These are phyloP conservation scores for Viola pubescens DNA, from an alignment of 441 rosid genomes.

Conservation along the genomic window DNA sequence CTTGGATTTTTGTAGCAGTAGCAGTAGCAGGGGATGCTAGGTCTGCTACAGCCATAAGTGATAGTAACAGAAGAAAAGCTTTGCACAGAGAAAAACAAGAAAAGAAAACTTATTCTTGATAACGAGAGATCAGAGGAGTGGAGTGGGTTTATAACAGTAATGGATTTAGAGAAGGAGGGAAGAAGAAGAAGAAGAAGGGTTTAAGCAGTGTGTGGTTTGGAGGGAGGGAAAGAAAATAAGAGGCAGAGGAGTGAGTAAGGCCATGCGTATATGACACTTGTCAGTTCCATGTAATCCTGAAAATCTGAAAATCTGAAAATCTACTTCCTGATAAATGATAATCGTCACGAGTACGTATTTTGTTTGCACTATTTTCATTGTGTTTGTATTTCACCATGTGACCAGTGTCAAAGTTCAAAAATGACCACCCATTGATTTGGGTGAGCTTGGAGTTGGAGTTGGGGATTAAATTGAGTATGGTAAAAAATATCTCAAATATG, in stretches of 20 bases:
- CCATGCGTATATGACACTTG: slow-evolving; percentile 45
- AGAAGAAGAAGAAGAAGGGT: not conserved
- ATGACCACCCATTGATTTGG: too few species aligned
- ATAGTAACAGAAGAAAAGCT: slow-evolving; percentile 22
- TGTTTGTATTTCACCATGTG: not conserved
- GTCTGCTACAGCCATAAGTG: slow-evolving; percentile 63
- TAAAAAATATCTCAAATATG: too few species aligned
- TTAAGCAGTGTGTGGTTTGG: slow-evolving; percentile 8
- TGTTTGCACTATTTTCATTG: not conserved
- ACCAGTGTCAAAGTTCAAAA: too few species aligned
- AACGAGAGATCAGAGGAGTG: not conserved
- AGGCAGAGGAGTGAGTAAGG: slow-evolving; percentile 23
- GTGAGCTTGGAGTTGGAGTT: not conserved
- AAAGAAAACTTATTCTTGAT: not conserved
- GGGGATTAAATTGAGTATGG: not conserved
- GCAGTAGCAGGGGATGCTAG: slow-evolving; percentile 35
- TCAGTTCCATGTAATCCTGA: slow-evolving; percentile 26
- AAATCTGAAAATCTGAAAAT: slow-evolving; percentile 15
- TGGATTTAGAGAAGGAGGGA: not conserved
- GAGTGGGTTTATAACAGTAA: not conserved
- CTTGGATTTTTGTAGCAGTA: slow-evolving; percentile 26
- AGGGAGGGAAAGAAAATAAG: slow-evolving; percentile 9
- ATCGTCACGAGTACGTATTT: not conserved
- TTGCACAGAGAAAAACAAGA: slow-evolving; percentile 3
- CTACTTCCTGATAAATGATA: not conserved